Evolutionary conservation across 176 grass and related monocot genomes (phyloP).

Genomic region (Miscanthus lutarioriparius): DNA sequence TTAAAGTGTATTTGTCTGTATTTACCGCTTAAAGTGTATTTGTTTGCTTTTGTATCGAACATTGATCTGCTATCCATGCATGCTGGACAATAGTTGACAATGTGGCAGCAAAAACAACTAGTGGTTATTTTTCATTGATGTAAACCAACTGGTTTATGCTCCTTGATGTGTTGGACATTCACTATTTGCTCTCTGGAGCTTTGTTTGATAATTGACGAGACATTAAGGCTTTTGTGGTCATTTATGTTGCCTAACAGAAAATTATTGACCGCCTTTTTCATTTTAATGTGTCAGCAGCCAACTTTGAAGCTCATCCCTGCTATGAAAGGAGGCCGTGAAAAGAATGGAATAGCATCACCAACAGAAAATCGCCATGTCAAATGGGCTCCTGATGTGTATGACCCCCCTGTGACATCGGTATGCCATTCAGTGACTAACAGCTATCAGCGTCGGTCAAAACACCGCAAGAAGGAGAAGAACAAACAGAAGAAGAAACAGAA

Average conservation of each 20-base stretch:
- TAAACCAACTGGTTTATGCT: neutral
- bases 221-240: neutral
- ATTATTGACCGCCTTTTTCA: neutral
- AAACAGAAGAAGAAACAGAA: conserved; percentile 68
- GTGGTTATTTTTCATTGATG: neutral
- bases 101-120: neutral
- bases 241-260: neutral
- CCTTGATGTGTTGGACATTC: neutral
- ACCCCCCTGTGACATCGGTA: conserved; percentile 61
- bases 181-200: neutral
- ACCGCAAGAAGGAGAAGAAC: conserved; percentile 53
- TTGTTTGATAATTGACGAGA: neutral
- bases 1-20: neutral
- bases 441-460: conserved; percentile 44
- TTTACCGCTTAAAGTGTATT: neutral
- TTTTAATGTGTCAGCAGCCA: neutral
- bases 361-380: conserved; percentile 43
- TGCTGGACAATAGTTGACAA: neutral
- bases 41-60: neutral
- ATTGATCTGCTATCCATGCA: conserved; percentile 10
- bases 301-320: conserved; percentile 56
- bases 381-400: conserved; percentile 74
- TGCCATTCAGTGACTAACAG: conserved; percentile 55
- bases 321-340: conserved; percentile 61
- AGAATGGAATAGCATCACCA: conserved; percentile 40